Base-by-base conservation (phyloP, 768 basidiomycete species). In the Dictyophora rubrovolvata region DNA sequence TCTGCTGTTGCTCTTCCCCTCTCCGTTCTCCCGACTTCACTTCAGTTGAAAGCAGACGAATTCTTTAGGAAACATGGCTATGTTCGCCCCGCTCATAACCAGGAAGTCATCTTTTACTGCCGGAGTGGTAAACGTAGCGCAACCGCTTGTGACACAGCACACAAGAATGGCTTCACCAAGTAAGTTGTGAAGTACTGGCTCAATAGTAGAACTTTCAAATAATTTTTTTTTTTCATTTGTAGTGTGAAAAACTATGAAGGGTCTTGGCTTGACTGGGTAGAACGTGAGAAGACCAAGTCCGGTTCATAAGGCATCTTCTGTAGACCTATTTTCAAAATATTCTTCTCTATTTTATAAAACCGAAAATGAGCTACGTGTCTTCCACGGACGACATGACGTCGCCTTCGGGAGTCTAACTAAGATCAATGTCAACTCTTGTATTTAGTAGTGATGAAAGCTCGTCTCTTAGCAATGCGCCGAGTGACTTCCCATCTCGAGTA, bases 1-100 rank as follows among this genome's bases (percentile, higher is more conserved):
- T 92, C 91, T 21, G 80, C 92, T 17, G 90, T 96, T 66, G 90
- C 93, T 70, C 71, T 97, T 18, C 93, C 94, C 5, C 80, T 97
- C 42, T 86, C 87, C 7, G 79, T 79, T n/a, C 78, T 97, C 46
- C 74, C 81, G 34, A 79, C 77, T 42, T 81, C 89, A 16, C 70
- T 97, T 23, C 76, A 82, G 63, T 69, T 89, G 42, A 67, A 68
- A 16, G 67, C 75, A n/a, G 73, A 73, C 17, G 75, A 73, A 14
- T 93, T 92, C 73, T 74, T 75, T 53, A 72, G 75, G 36, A 81
- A 78, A 61, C 80, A 83, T 63, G 86, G 89, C 3, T 93, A 89
- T 66, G 77, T 84, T 46, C 89, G 89, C 69, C 90, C 89, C 12
- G 72, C 68, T 61, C 78, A 74, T 63, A 69, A 76, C 56, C 88